phyloP scores from a whole-genome alignment of 805 yeast genomes.

The Candida dajiaensis region DNA sequence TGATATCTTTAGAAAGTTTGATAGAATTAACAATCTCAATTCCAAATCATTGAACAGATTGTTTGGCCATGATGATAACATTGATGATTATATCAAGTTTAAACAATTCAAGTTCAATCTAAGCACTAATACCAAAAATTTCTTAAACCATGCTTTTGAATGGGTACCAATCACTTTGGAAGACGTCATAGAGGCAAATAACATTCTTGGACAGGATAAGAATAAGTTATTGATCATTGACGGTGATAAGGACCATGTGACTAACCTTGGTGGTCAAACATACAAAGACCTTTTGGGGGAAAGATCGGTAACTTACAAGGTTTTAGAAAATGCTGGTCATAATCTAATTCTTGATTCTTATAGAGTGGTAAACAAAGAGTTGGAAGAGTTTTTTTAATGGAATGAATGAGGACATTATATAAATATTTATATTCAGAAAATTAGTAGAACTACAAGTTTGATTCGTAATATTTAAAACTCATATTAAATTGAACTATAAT shows the following conservation, averaged over 20 bases:
- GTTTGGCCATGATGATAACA: slow-evolving; percentile 7
- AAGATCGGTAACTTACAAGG: slow-evolving; percentile 9
- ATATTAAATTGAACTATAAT: too few species aligned
- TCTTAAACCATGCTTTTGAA: slow-evolving; percentile 15
- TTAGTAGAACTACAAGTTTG: background rate
- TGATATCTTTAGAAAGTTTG: slow-evolving; percentile 20
- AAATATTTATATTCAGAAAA: too few species aligned
- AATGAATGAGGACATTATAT: too few species aligned
- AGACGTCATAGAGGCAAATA: slow-evolving; percentile 11
- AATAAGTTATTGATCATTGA: slow-evolving; percentile 17
- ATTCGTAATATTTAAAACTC: too few species aligned
- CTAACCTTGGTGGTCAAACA: slow-evolving; percentile 17
- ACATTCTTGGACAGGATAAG: background rate
- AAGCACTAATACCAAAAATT: slow-evolving; percentile 15
- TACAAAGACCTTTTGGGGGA: slow-evolving; percentile 18
- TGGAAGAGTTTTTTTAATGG: slow-evolving; percentile 1
- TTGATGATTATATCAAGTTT: slow-evolving; percentile 15
- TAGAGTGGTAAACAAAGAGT: slow-evolving; percentile 9
- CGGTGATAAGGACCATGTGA: slow-evolving; percentile 18
- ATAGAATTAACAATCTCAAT: slow-evolving; percentile 20
- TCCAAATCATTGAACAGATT: slow-evolving; percentile 17
- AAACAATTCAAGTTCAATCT: slow-evolving; percentile 24
- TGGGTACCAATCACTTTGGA: slow-evolving; percentile 15
- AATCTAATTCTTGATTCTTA: slow-evolving; percentile 17
- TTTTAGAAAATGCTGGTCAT: slow-evolving; percentile 18